Base-by-base conservation (phyloP, 805 yeast genomes). In the Lipomyces mesembrius region DNA sequence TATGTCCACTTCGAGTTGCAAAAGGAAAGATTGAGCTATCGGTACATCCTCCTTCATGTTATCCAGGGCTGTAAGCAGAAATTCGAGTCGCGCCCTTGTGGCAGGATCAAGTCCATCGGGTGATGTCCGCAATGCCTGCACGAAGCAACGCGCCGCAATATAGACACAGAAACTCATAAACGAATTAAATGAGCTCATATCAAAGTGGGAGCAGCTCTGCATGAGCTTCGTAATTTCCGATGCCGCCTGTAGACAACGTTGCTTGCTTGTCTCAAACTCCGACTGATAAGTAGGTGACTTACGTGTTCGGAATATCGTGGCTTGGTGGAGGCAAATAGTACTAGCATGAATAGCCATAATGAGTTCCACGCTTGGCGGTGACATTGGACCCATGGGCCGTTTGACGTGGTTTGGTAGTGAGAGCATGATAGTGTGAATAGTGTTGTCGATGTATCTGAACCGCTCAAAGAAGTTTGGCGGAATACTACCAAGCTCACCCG, bases 1-100 rank as follows among this genome's bases (percentile, higher is more conserved):
- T 62, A 67, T 65, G 43, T 67, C 71, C n/a, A 62, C 66, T 52
- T 67, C 71, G 34, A 67, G 61, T 54, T 67, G 71, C 43, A 67
- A 39, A 20, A 67, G 37, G 29, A 67, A 64, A 12, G 64, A 64
- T 54, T 61, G 66, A 53, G 71, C 65, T 9, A 67, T 46, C 20
- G 56, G 29, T 7, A 67, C 39, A 14, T 62, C 62, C 4, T 65
- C 68, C 51, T 65, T 61, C 56, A 62, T 39, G 43, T 59, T 58
- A 22, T 65, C 66, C 27, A 67, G 54, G 22, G 71, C 64, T 7
- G 68, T 57, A 39, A 67, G 51, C 60, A 67, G 49, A 34, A 64
- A 64, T 14, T 65, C 66, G 12, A 67, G 64, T 53, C 54, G 61
- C 17, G 64, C 39, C 49, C 51, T 61, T 2, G 59, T 32, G 17